Base-by-base conservation (phyloP, 2,329 filamentous ascomycete genomes). In the Penicillium sp. region DNA sequence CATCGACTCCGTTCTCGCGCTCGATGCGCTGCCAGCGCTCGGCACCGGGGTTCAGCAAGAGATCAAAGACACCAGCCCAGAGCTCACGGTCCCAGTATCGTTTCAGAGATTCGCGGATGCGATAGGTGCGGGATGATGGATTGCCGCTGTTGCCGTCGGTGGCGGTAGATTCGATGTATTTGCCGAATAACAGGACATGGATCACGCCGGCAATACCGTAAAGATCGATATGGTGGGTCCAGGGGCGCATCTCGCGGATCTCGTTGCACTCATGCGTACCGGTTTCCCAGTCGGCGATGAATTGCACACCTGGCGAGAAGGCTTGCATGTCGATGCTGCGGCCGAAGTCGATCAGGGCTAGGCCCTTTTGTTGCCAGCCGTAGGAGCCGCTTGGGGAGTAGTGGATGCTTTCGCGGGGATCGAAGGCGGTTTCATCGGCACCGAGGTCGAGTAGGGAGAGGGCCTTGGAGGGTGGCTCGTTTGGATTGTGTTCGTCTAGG, bases 151-250 rank as follows among this genome's bases (percentile, higher is more conserved):
- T 50, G 41, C 62, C 62, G 15, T 52, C 56, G 1, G 68, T 63
- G 2, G 69, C 78, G 1, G 81, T 71, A 0, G 91, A 95, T 69
- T 96, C 90, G 65, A 99, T 94, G 75, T 97, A 97, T 68, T 90
- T 91, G 10, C 94, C 93, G 69, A 97, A 99, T 4, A 99, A 82
- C 64, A 99, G 82, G 41, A 86, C 88, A 74, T 99, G 91, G 5
- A 97, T 80, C 25, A 90, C 89, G 5, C 91, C 91, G 0, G 94
- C 94, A 0, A 97, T 81, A 13, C 94, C 94, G 72, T 96, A 90
- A 66, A 97, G 95, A 77, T 99, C 94, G 62, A 97, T 90, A 72
- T 99, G 94, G 79, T 91, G 97, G 1, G 93, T 97, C 94, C 94
- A 99, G 0, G 92, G 91, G 1, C 93, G 83, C 54, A 91, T 84